Percentiles rank a stretch among this genome's conserved stretches.
phyloP scores from a whole-genome alignment of 257 asterid genomes.

The Cinchona pubescens region DNA sequence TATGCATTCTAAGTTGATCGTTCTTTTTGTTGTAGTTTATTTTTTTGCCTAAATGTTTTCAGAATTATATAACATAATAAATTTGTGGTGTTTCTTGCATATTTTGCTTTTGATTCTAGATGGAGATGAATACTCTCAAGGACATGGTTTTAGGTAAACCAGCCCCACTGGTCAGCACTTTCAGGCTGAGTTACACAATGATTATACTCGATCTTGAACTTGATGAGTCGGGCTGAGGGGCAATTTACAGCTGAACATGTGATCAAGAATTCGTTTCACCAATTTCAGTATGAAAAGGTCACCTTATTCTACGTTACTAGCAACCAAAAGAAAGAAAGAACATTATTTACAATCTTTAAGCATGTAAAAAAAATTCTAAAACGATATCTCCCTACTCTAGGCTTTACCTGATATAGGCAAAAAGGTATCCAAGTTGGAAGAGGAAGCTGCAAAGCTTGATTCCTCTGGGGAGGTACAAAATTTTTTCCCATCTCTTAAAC shows the following conservation, averaged over 20 bases:
- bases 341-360: background rate
- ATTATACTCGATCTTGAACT: slow-evolving; percentile 84
- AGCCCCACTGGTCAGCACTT: slow-evolving; percentile 95
- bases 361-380: slow-evolving; percentile 23
- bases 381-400: slow-evolving; percentile 37
- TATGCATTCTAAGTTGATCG: background rate
- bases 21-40: background rate
- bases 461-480: slow-evolving; percentile 80
- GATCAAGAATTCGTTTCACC: slow-evolving; percentile 87
- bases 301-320: slow-evolving; percentile 7
- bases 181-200: slow-evolving; percentile 95
- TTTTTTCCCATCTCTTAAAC: slow-evolving; percentile 17
- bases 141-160: slow-evolving; percentile 99
- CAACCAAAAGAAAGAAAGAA: background rate
- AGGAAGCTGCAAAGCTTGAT: slow-evolving; percentile 88
- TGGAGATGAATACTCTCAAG: slow-evolving; percentile 93
- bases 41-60: background rate
- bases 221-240: slow-evolving; percentile 98
- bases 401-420: slow-evolving; percentile 88
- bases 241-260: slow-evolving; percentile 99
- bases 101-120: slow-evolving; percentile 39
- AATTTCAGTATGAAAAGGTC: slow-evolving; percentile 97
- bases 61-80: background rate
- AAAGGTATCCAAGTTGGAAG: slow-evolving; percentile 74
- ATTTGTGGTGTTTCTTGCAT: background rate